Percentiles rank a stretch among this genome's conserved stretches.
Conservation (phyloP, 2,329 filamentous ascomycete species). For the Fusarium verticillioides region DNA sequence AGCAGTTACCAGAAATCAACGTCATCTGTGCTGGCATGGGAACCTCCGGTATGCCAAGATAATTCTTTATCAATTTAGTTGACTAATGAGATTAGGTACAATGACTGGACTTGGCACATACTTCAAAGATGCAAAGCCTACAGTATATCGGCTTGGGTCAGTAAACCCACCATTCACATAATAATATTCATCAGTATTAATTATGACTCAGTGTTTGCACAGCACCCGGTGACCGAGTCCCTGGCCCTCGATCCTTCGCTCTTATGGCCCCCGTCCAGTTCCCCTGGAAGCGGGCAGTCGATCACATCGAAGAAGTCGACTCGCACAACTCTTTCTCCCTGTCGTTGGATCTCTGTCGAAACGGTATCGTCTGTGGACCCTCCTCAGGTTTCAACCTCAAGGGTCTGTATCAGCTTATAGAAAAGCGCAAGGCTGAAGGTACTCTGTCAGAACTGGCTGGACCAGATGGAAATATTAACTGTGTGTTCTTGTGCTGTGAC, state of each 20-base stretch:
- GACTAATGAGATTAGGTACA: slow-evolving; percentile 44
- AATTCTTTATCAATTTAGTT: too few relatives aligned
- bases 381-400: slow-evolving; percentile 69
- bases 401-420: slow-evolving; percentile 62
- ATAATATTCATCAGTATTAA: not conserved
- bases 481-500: slow-evolving; percentile 71
- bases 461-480: slow-evolving; percentile 59
- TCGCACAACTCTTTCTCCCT: slow-evolving; percentile 64
- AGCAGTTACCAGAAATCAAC: slow-evolving; percentile 66
- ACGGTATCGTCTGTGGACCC: slow-evolving; percentile 69
- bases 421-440: slow-evolving; percentile 58
- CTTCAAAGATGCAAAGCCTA: slow-evolving; percentile 62
- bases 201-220: slow-evolving; percentile 63
- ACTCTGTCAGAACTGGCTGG: slow-evolving; percentile 57
- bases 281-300: slow-evolving; percentile 67
- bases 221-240: slow-evolving; percentile 65
- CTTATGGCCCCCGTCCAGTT: slow-evolving; percentile 64
- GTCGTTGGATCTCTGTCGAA: slow-evolving; percentile 64
- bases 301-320: slow-evolving; percentile 66
- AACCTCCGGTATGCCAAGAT: slow-evolving; percentile 57
- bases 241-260: slow-evolving; percentile 65
- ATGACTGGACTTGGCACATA: slow-evolving; percentile 62
- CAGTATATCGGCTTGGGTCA: slow-evolving; percentile 53
- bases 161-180: not conserved
- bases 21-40: slow-evolving; percentile 68